Base-by-base conservation (phyloP, 2,329 filamentous ascomycete genomes). In the Tolypocladium cylindrosporum region DNA sequence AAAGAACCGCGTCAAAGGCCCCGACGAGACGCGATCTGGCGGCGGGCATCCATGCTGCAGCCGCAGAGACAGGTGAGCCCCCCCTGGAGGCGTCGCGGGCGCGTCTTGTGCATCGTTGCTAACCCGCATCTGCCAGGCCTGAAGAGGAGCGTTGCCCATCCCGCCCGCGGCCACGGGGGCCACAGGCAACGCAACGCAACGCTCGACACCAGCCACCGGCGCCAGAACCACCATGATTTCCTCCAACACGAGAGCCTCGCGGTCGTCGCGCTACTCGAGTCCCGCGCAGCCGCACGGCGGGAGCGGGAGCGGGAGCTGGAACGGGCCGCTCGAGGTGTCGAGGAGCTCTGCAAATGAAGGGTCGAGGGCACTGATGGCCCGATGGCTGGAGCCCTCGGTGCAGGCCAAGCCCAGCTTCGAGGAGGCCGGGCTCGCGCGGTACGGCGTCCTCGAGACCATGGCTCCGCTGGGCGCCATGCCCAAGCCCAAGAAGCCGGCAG, bases 371-470 rank as follows among this genome's bases (percentile, higher is more conserved):
- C 77, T 83, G 60, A 78, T 85, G 79, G 74, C 79, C 62, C 74
- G 74, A 60, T 85, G 82, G 82, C 71, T 85, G 62, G 82, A 85
- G 68, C 82, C 82, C 13, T 74, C 79, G 9, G 73, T 84, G 43
- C 80, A 83, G 72, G 78, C 74, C 71, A 83, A 80, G 71, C 69
- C 91, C 13, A 93, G 88, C 69, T 96, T 87, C 69, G 85, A 90
- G 76, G 90, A 96, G 69, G 84, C 81, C 58, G 89, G 88, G 51
- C 80, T 94, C 64, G 78, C 87, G 66, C 80, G 87, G 54, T 84
- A 85, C 70, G 89, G 89, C 62, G 89, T 95, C 21, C 77, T 95
- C 59, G 87, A 90, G 72, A 87, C 87, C 66, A 96, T 96, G 91
- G 86, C 86, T 56, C 87, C 91, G 34, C 75, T 96, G 58, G 91